A percentile compares a stretch with the other conserved stretches of the same genome.
Evolutionary conservation across 305 asterid genomes (phyloP).

Genomic region (Solanum hybrid): DNA sequence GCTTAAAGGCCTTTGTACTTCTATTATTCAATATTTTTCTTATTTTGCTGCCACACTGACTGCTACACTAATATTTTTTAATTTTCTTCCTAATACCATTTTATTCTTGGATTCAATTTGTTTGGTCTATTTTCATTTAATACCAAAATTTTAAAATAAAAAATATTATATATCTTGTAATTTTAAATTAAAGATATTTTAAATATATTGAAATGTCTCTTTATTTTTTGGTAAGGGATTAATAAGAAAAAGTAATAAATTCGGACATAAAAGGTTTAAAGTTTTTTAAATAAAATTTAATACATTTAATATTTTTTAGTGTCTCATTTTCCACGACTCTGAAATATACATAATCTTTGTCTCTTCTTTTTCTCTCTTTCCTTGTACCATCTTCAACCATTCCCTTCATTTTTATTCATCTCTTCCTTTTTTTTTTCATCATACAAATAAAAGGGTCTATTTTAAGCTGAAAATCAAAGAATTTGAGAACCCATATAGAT

Average conservation of each 20-base stretch:
- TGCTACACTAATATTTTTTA: neutral
- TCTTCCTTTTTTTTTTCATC: neutral
- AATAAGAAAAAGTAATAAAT: neutral
- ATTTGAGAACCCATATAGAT: neutral
- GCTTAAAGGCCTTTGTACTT: neutral
- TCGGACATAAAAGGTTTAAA: neutral
- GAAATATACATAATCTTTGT: neutral
- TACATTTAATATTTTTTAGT: neutral
- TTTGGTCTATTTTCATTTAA: too few species aligned
- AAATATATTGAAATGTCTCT: too few species aligned
- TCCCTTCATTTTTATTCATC: neutral
- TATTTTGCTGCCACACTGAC: neutral
- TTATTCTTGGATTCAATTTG: neutral
- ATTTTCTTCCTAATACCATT: neutral
- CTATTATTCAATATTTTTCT: neutral
- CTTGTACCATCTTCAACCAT: slow-evolving; percentile 10
- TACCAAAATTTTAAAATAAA: neutral
- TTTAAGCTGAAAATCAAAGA: neutral
- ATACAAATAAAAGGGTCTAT: neutral
- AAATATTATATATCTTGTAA: too few species aligned
- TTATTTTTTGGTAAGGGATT: too few species aligned
- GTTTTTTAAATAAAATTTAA: neutral
- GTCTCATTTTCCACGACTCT: slow-evolving; percentile 6
- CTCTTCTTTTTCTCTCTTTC: slow-evolving; percentile 7
- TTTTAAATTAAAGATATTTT: too few species aligned